These are phyloP conservation scores for Phytomonas francai DNA, from an alignment of 208 protist species.

Conservation along the genomic window DNA sequence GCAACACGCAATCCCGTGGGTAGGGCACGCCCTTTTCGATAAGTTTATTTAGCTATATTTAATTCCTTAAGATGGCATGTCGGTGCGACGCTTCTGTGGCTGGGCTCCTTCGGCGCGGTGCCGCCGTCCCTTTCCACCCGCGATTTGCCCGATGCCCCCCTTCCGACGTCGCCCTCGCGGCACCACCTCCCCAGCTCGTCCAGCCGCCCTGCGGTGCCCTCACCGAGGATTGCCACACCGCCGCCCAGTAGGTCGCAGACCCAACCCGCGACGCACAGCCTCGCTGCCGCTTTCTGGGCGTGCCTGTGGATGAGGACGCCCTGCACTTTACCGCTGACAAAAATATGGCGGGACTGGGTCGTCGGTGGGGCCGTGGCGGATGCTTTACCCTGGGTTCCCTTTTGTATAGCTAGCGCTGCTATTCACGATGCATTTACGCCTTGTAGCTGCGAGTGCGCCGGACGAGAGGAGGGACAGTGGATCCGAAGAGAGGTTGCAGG, in stretches of 20 bases:
- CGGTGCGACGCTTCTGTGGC: neutral
- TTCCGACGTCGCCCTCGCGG: slow-evolving; percentile 1
- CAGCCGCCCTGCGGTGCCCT: slow-evolving; percentile 43
- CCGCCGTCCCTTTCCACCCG: neutral
- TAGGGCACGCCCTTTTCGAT: neutral
- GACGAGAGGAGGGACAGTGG: neutral
- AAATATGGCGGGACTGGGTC: slow-evolving; percentile 25
- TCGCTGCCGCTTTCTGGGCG: slow-evolving; percentile 33
- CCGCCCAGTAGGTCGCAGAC: slow-evolving; percentile 74
- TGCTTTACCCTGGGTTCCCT: neutral
- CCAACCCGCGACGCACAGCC: slow-evolving; percentile 63
- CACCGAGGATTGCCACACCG: slow-evolving; percentile 65
- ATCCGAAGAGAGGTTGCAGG: neutral
- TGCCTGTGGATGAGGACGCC: slow-evolving; percentile 88
- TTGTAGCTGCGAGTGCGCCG: neutral
- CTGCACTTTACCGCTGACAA: slow-evolving; percentile 79
- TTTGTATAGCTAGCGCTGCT: neutral
- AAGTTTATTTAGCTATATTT: neutral
- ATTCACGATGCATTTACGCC: neutral
- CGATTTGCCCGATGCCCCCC: neutral
- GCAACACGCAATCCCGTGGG: neutral
- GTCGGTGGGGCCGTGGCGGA: neutral
- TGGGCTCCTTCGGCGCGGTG: neutral
- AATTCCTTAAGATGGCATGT: neutral
- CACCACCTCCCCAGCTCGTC: slow-evolving; percentile 59